These are phyloP conservation scores for Aegilops bicornis DNA, from an alignment of 176 grass and related monocot genomes.

Conservation along the genomic window DNA sequence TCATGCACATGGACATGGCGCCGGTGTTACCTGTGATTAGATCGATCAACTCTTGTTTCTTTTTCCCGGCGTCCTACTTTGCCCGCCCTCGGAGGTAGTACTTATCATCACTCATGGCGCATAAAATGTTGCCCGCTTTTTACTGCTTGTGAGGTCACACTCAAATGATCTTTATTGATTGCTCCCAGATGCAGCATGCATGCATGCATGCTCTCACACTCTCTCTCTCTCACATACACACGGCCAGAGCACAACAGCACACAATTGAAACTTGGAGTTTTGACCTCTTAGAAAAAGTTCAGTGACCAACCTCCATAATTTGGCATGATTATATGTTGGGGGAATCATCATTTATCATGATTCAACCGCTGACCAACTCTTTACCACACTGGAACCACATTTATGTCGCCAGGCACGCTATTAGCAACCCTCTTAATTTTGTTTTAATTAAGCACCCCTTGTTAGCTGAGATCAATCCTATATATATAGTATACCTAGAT, in stretches of 20 bases:
- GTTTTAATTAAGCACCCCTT: conserved; percentile 13
- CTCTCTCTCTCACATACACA: conserved; percentile 1
- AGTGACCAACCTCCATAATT: conserved; percentile 45
- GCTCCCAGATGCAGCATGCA: conserved; percentile 47
- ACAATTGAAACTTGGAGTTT: conserved; percentile 35
- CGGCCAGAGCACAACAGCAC: conserved; percentile 34
- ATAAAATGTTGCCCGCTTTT: conserved; percentile 54
- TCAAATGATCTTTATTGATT: conserved; percentile 50
- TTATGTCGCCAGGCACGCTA: conserved; percentile 8
- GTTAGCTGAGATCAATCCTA: conserved; percentile 28
- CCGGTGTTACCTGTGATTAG: neutral
- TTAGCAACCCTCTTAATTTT: conserved; percentile 35
- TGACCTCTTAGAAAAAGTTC: conserved; percentile 27
- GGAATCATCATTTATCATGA: conserved; percentile 55
- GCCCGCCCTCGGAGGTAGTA: neutral
- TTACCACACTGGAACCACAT: conserved; percentile 14
- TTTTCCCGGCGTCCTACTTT: conserved; percentile 20
- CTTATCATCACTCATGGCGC: conserved; percentile 42
- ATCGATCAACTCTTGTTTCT: conserved; percentile 27
- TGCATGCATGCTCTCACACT: conserved; percentile 33
- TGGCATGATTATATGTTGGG: conserved; percentile 44
- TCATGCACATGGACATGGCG: neutral
- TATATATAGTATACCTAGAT: neutral
- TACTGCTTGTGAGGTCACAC: conserved; percentile 56
- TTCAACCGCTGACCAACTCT: conserved; percentile 44